Evolutionary conservation across 352 stramenopile species (phyloP).

Genomic region (Thraustochytrium sp.): DNA sequence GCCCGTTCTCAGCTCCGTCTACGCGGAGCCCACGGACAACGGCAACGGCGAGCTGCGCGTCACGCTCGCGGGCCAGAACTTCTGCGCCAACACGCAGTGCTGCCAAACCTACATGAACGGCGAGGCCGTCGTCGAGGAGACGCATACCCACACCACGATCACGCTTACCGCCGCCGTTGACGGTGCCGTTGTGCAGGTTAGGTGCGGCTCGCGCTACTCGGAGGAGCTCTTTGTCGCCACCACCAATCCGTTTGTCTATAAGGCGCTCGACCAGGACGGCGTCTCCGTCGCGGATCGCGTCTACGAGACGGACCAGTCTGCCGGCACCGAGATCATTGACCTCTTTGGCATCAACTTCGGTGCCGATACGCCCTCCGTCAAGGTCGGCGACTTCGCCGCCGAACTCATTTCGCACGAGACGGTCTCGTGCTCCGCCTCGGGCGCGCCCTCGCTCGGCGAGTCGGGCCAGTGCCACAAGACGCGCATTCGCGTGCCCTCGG

Average conservation of each 20-base stretch:
- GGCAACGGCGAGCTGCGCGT: not conserved
- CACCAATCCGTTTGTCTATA: conserved; percentile 12
- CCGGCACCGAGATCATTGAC: conserved; percentile 12
- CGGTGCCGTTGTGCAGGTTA: not conserved
- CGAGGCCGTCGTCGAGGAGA: not conserved
- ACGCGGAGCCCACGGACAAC: not conserved
- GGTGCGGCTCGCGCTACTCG: not conserved
- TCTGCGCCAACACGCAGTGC: not conserved
- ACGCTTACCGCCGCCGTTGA: not conserved
- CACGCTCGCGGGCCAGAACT: not conserved
- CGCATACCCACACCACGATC: conserved; percentile 13
- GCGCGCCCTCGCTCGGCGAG: not conserved
- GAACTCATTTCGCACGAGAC: not conserved
- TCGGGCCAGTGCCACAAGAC: conserved; percentile 27
- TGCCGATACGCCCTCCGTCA: not conserved
- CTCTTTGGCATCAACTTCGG: conserved; percentile 37
- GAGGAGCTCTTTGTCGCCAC: conserved; percentile 3
- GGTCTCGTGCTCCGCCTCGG: not conserved
- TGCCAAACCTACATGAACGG: conserved; percentile 34
- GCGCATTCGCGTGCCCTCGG: not conserved
- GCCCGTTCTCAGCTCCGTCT: conserved; percentile 13
- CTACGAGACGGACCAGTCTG: not conserved
- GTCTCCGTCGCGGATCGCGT: not conserved
- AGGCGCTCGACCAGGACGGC: not conserved
- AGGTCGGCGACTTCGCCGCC: not conserved